Evolutionary conservation across 148 eudicot species (phyloP).

Genomic region (Vaccinium macrocarpon): DNA sequence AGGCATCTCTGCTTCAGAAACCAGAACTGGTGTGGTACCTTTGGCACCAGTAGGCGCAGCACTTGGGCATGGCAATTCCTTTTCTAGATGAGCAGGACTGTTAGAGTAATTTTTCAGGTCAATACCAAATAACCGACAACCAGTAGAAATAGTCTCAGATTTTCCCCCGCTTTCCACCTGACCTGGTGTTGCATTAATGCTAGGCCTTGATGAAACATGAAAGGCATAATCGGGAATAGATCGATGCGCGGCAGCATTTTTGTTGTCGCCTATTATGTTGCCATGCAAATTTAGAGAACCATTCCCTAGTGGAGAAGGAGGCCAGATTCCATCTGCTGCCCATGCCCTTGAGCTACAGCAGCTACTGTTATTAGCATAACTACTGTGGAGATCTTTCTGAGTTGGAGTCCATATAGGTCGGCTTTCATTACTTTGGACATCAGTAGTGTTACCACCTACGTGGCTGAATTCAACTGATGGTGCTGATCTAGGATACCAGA

Average conservation of each 20-base stretch:
- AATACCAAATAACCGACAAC: slow-evolving; percentile 78
- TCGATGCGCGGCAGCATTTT: slow-evolving; percentile 21
- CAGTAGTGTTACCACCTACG: slow-evolving; percentile 18
- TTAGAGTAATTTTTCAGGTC: slow-evolving; percentile 43
- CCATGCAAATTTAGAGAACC: slow-evolving; percentile 34
- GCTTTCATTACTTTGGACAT: slow-evolving; percentile 28
- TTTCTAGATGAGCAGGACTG: slow-evolving; percentile 17
- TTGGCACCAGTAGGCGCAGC: slow-evolving; percentile 14
- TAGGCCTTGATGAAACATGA: slow-evolving; percentile 29
- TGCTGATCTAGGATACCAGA: slow-evolving; percentile 51
- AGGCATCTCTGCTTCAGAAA: slow-evolving; percentile 22
- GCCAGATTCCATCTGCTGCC: slow-evolving; percentile 38
- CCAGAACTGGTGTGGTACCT: slow-evolving; percentile 7
- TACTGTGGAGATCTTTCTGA: slow-evolving; percentile 16
- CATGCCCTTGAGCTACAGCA: slow-evolving; percentile 26
- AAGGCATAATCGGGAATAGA: slow-evolving; percentile 28
- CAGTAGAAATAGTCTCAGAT: slow-evolving; percentile 28
- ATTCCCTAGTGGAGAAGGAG: slow-evolving; percentile 26
- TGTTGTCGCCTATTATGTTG: slow-evolving; percentile 29
- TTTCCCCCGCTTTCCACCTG: slow-evolving; percentile 36
- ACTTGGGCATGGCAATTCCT: slow-evolving; percentile 16
- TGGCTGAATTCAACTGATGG: slow-evolving; percentile 29
- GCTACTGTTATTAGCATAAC: slow-evolving; percentile 15
- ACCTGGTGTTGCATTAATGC: slow-evolving; percentile 18
- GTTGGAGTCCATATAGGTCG: slow-evolving; percentile 22